Evolutionary conservation across 257 asterid species (phyloP), one percentile per base, ranked within the genome.

Genomic region (Petrea volubilis): DNA sequence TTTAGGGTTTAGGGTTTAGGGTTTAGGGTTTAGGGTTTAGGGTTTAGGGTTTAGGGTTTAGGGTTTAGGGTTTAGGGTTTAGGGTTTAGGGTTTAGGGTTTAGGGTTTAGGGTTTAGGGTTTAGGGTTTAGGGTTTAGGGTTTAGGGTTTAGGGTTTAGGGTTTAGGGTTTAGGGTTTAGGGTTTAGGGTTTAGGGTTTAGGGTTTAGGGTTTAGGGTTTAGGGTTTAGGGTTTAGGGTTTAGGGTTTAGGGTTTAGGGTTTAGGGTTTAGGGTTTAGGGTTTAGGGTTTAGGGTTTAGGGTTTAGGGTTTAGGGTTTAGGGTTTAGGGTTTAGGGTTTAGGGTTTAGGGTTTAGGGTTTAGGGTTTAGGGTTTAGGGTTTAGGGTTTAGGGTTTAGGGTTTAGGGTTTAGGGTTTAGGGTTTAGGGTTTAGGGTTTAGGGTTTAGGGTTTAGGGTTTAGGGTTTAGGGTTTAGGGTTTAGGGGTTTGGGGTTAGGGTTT

Each of bases 321-420:
- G 62, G 62, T 1, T 11, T 25, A 2, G 18, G 36, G 62, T 5
- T 27, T 27, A 8, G 40, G 38, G 38, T 9, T 56, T 25, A 10
- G 36, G 36, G 31, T 20, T 53, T 21, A 7, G 31, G 29, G 29
- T 23, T 27, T 24, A 11, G 63, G 62, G 62, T 12, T 25, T 25
- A 12, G 62, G 36, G 62, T 27, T 24, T 56, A 14, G 38, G 62
- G 62, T 56, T 27, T 23, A 9, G 62, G 38, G 34, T 27, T 24
- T 3, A 10, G 36, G 36, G 34, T 24, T 56, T 8, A 25, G 62
- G 62, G 34, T 56, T 56, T 23, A 25, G 62, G 62, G 34, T 56
- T 56, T 23, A 13, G 62, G 62, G 47, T 41, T 56, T 27, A 53
- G 62, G 62, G 62, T 56, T 56, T 56, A 56, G 62, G 62, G 62